Evolutionary conservation across 202 grass and related monocot genomes (phyloP), one percentile per base, ranked within the genome.

Genomic region (Panicum virgatum): DNA sequence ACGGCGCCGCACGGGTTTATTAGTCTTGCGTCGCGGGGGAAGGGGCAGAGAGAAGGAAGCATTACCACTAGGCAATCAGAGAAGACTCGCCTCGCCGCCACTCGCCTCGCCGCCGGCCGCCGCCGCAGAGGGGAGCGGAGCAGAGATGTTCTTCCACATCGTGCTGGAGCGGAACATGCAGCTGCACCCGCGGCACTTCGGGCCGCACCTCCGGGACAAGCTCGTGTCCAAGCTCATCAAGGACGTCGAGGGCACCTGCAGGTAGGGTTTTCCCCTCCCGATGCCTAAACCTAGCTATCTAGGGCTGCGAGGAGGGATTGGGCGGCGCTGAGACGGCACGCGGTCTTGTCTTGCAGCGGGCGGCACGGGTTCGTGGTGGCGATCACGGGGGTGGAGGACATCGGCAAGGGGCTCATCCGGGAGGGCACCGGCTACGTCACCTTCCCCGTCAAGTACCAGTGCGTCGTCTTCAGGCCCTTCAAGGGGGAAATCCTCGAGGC

Each of bases 401-500:
- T 98, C 83, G 96, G 96, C 50, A 96, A 98, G 86, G 96, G 96
- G 42, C 90, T 98, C 64, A 98, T 98, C 63, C 72, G 91, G 20
- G 96, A 98, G 84, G 96, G 92, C 75, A 98, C 92, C 10, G 92
- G 96, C 50, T 98, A 76, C 72, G 96, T 96, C 77, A 99, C 92
- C 59, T 99, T 99, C 79, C 96, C 96, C 1, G 96, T 99, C 61
- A 96, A 99, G 91, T 99, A 99, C 78, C 96, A 96, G 77, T 95
- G 92, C 67, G 93, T 99, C 48, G 93, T 93, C 75, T 99, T 99
- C 76, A 87, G 96, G 8, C 96, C 96, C 60, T 96, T 99, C 82
- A 99, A 99, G 75, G 96, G 92, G 34, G 92, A 99, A 72, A 99
- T 99, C 80, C 89, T 99, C 1, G 96, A 99, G 75, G 96, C 92